phyloP scores from a whole-genome alignment of 192 early-diverging fungal species.

The Dissophora ornata region DNA sequence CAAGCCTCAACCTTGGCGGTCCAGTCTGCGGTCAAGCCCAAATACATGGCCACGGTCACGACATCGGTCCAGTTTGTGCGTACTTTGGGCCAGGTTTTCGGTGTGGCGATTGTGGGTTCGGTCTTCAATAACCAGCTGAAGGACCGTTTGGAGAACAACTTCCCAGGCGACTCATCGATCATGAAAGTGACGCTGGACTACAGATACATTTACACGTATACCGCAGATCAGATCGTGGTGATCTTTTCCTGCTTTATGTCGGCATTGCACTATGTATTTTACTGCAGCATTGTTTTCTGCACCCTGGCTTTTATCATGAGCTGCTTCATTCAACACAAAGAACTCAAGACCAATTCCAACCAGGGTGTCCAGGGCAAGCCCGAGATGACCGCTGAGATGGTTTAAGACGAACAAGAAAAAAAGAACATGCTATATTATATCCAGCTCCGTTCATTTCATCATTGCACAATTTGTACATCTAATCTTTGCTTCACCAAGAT shows the following conservation, averaged over 20 bases:
- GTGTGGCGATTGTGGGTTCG: slow-evolving; percentile 60
- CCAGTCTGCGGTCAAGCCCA: slow-evolving; percentile 54
- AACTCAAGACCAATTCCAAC: slow-evolving; percentile 52
- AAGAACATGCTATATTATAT: no score
- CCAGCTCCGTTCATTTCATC: neutral
- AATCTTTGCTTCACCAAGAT: no score
- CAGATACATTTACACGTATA: neutral
- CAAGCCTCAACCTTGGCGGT: slow-evolving; percentile 60
- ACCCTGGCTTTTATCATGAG: slow-evolving; percentile 32
- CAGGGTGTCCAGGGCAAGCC: slow-evolving; percentile 43
- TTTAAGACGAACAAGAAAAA: neutral
- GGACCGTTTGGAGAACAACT: neutral
- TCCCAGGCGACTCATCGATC: slow-evolving; percentile 14
- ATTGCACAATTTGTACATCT: no score
- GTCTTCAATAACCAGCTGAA: slow-evolving; percentile 49
- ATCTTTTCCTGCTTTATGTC: slow-evolving; percentile 35
- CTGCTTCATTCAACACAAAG: slow-evolving; percentile 50
- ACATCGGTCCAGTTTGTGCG: slow-evolving; percentile 63
- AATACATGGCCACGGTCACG: slow-evolving; percentile 66
- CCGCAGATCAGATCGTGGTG: slow-evolving; percentile 1
- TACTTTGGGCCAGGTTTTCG: slow-evolving; percentile 67
- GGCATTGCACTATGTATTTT: slow-evolving; percentile 38
- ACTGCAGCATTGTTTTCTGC: slow-evolving; percentile 40
- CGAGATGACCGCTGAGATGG: slow-evolving; percentile 46
- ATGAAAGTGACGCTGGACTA: slow-evolving; percentile 11